phyloP scores from a whole-genome alignment of 768 basidiomycete species.

The Panaeolus papilionaceus region DNA sequence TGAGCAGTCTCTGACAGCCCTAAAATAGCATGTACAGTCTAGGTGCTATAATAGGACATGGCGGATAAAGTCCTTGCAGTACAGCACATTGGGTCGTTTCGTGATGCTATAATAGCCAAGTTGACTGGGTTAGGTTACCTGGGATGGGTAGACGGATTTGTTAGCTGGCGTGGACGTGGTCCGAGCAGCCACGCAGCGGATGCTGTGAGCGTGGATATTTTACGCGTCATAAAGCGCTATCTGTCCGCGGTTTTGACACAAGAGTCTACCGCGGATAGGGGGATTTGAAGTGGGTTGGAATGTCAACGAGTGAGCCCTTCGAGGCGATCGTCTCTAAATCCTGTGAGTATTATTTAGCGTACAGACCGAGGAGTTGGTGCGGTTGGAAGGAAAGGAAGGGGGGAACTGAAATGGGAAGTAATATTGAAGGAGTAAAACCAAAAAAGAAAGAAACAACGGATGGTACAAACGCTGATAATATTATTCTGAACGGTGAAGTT shows the following conservation, averaged over 20 bases:
- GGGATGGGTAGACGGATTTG: background rate
- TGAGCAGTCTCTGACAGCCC: background rate
- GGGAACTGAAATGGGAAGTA: too few species aligned
- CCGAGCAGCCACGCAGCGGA: background rate
- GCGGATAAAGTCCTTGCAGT: too few species aligned
- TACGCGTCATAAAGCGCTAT: background rate
- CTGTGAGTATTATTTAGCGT: background rate
- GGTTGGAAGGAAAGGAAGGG: too few species aligned
- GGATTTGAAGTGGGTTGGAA: background rate
- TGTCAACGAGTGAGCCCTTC: background rate
- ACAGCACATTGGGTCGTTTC: background rate
- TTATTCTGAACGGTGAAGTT: too few species aligned
- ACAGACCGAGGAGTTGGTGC: background rate
- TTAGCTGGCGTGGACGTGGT: background rate
- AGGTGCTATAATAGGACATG: background rate
- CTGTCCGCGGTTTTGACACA: slow-evolving; percentile 1
- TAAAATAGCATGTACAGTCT: background rate
- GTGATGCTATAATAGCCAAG: background rate
- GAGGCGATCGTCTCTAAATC: background rate
- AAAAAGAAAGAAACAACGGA: too few species aligned
- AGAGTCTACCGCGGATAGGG: background rate
- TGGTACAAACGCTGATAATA: too few species aligned
- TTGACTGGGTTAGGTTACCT: slow-evolving; percentile 3
- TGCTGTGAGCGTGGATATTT: background rate
- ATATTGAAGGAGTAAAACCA: too few species aligned